phyloP scores from a whole-genome alignment of 2,329 filamentous ascomycete species.

The Ophiostoma himal-ulmi region DNA sequence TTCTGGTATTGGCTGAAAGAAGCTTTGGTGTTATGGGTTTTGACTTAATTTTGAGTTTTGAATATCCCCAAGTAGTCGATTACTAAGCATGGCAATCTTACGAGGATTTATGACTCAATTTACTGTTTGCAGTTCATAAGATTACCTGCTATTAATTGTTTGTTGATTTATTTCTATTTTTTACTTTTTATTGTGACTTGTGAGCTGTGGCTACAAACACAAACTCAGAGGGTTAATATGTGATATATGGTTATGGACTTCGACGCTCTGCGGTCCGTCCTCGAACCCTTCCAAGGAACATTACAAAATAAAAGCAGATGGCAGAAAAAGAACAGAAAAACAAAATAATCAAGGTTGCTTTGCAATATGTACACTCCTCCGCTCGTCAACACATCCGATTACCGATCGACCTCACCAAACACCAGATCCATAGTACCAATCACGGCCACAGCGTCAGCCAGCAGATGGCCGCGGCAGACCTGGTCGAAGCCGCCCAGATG shows the following conservation, averaged over 20 bases:
- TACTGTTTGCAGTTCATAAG: neutral
- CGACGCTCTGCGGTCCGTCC: neutral
- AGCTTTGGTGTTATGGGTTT: neutral
- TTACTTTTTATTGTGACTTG: neutral
- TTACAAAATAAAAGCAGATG: neutral
- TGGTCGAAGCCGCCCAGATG: slow-evolving; percentile 94
- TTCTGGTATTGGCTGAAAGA: neutral
- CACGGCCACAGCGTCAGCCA: slow-evolving; percentile 94
- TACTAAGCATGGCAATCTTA: neutral
- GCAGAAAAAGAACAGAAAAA: neutral
- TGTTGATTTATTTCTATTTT: slow-evolving; percentile 4
- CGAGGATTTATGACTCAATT: neutral
- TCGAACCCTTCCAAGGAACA: neutral
- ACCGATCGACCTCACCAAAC: slow-evolving; percentile 68
- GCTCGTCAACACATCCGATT: slow-evolving; percentile 34
- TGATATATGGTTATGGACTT: slow-evolving; percentile 1
- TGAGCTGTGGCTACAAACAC: neutral
- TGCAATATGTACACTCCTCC: slow-evolving; percentile 22
- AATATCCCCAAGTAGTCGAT: neutral
- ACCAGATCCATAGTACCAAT: slow-evolving; percentile 88
- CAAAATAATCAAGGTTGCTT: slow-evolving; percentile 14
- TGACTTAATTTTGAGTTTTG: neutral
- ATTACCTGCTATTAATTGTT: neutral
- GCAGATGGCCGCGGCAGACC: slow-evolving; percentile 80
- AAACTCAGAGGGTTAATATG: neutral